Conservation (phyloP, 2,329 filamentous ascomycete species). For the Aspergillus niger region DNA sequence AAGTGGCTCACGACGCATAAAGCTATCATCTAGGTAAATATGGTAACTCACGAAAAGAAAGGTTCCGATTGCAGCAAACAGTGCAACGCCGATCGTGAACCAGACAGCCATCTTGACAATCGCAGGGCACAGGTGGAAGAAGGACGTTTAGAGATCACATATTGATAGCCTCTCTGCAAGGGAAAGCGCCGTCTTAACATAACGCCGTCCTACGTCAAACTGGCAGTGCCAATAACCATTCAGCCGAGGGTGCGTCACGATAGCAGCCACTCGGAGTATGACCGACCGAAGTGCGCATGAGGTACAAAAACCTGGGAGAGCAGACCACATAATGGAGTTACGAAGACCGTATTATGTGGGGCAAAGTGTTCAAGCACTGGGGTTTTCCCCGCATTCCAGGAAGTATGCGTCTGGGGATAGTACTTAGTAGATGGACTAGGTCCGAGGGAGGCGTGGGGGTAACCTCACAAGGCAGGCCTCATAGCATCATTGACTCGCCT, state of each 20-base stretch:
- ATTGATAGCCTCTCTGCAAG: background rate
- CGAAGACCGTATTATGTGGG: background rate
- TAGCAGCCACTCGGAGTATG: constrained; percentile 28
- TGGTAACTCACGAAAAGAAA: constrained; percentile 56
- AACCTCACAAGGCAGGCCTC: background rate
- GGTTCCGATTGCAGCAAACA: constrained; percentile 62
- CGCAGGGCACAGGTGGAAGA: background rate
- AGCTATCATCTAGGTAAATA: background rate
- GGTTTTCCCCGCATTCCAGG: background rate
- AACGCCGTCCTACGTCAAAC: background rate
- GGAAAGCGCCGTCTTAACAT: background rate
- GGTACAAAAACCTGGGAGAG: constrained; percentile 14
- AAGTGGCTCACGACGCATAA: background rate
- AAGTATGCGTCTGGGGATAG: background rate
- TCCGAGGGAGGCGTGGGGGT: background rate
- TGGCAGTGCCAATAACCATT: constrained; percentile 4
- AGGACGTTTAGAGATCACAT: background rate
- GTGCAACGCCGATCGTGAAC: constrained; percentile 55
- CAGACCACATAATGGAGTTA: background rate
- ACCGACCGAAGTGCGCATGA: constrained; percentile 26
- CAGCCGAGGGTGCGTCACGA: constrained; percentile 12
- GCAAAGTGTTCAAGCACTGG: background rate
- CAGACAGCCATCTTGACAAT: constrained; percentile 37
- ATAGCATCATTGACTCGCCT: background rate
- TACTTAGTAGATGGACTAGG: no score